Evolutionary conservation across 2,329 filamentous ascomycete genomes (phyloP), one percentile per base, ranked within the genome.

Genomic region (Alternaria brassicicola): DNA sequence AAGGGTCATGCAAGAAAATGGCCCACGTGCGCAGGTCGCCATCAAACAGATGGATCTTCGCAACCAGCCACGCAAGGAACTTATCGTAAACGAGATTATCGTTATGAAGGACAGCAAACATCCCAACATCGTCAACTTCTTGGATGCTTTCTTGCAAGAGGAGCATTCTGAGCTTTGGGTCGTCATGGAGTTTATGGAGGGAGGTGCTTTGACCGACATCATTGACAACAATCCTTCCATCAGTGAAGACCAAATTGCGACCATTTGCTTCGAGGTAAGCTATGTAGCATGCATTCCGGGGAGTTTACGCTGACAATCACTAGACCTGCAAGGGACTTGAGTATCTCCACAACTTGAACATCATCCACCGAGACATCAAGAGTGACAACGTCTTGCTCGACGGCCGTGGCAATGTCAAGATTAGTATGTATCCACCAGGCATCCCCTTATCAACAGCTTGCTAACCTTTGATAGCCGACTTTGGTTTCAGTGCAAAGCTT

Each of bases 31-130:
- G 48, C 92, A 97, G 76, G 95, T 99, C 62, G 95, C 95, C 39
- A 99, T 99, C 76, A 99, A 99, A 82, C 95, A 99, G 81, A 99
- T 99, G 95, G 95, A 99, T 80, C 86, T 99, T 55, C 92, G 94
- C 49, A 95, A 96, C 75, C 95, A 99, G 78, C 95, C 95, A 46
- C 86, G 95, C 58, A 99, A 99, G 83, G 95, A 99, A 79, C 82
- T 99, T 72, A 99, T 99, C 73, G 95, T 99, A 52, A 99, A 99
- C 78, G 95, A 99, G 75, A 99, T 99, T 74, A 96, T 99, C 82
- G 95, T 99, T 59, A 99, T 99, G 95, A 97, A 98, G 82, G 95
- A 99, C 81, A 97, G 92, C 83, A 91, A 93, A 76, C 95, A 99
- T 78, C 89, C 90, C 61, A 99, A 99, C 79, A 99, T 99, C 82